These are phyloP conservation scores for Colletotrichum kahawae DNA, from an alignment of 2,329 filamentous ascomycete genomes.

Conservation along the genomic window DNA sequence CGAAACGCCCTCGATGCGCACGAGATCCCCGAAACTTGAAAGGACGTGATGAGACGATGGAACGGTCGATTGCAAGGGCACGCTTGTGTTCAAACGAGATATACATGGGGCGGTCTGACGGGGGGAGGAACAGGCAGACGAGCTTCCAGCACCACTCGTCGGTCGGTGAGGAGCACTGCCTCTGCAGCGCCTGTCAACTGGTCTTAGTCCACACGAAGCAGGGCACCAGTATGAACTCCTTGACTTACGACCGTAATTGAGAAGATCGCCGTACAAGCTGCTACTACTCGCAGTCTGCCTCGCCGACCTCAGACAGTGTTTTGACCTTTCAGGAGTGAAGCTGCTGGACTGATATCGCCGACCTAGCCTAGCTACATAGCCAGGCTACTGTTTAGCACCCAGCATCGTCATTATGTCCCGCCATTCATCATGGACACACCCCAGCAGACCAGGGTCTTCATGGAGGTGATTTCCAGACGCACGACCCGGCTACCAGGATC, in stretches of 20 bases:
- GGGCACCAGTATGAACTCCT: background rate
- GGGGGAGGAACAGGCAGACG: background rate
- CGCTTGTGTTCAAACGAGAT: background rate
- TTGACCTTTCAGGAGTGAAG: background rate
- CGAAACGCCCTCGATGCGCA: background rate
- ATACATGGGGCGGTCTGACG: background rate
- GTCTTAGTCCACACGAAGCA: background rate
- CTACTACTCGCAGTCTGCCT: background rate
- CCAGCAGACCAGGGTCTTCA: background rate
- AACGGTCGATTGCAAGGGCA: background rate
- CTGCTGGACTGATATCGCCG: background rate
- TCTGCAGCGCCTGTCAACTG: background rate
- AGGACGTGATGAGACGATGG: background rate
- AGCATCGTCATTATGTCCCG: background rate
- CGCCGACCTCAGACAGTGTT: background rate
- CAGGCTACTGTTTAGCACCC: background rate
- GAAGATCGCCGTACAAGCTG: background rate
- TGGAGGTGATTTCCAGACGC: background rate
- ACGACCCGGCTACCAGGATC: background rate
- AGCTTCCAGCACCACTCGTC: background rate
- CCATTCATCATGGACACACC: background rate
- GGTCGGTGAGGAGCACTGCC: background rate
- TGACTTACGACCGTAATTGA: background rate
- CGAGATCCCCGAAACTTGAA: background rate
- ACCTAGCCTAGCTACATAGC: background rate